Percentiles rank a stretch among this genome's conserved stretches.
Conservation (phyloP, 1,139 yeast species). For the Debaryomycetaceae sp. region DNA sequence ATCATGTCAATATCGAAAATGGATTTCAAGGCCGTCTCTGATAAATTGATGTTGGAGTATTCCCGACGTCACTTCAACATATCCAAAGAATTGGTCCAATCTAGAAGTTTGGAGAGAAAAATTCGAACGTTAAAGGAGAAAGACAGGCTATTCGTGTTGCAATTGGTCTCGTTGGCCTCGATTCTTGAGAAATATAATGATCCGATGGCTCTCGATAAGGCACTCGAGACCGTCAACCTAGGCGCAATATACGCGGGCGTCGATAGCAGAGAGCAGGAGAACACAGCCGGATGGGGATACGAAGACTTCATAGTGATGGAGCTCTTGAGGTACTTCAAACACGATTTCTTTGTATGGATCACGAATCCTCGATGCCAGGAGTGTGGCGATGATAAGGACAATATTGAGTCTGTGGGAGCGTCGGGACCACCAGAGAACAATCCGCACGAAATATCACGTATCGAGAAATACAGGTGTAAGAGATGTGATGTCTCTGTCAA, state of each 20-base stretch:
- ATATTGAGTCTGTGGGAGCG: conserved; percentile 9
- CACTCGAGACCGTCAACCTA: conserved; percentile 36
- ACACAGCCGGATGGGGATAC: conserved; percentile 20
- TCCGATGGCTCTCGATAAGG: conserved; percentile 15
- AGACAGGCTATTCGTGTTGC: conserved; percentile 11
- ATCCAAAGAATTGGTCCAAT: conserved; percentile 2
- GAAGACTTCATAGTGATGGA: conserved; percentile 72
- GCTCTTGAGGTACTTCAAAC: conserved; percentile 70
- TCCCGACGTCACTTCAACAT: conserved; percentile 2
- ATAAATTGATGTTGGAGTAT: conserved; percentile 7
- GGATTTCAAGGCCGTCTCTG: conserved; percentile 7
- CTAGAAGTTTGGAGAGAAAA: conserved; percentile 1
- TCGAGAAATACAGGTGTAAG: conserved; percentile 64
- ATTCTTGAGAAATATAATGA: conserved; percentile 10
- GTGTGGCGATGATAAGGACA: conserved; percentile 33
- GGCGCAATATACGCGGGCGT: conserved; percentile 34
- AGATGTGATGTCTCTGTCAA: conserved; percentile 46
- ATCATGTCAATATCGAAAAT: conserved; percentile 2
- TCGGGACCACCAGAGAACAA: conserved; percentile 18
- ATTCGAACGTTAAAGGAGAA: conserved; percentile 1
- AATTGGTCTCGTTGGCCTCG: conserved; percentile 6
- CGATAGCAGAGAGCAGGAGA: conserved; percentile 22
- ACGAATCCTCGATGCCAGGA: conserved; percentile 60
- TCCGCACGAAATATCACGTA: conserved; percentile 27
- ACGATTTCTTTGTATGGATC: conserved; percentile 81